phyloP scores from a whole-genome alignment of 805 yeast species.

The Maudiozyma bulderi region DNA sequence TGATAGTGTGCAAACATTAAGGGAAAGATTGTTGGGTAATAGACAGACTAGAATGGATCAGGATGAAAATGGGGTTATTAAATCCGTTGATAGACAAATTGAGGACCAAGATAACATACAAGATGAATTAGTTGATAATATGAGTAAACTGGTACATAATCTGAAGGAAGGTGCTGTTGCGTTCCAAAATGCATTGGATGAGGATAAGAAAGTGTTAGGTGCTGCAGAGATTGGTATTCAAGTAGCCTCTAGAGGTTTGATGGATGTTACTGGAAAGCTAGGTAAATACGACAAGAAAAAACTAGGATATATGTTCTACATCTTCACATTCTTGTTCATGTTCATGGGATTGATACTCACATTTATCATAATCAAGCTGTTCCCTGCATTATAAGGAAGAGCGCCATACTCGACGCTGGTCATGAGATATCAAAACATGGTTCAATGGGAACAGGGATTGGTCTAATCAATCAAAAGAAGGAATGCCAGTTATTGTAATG shows the following conservation, averaged over 20 bases:
- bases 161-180: conserved; percentile 34
- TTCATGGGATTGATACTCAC: conserved; percentile 28
- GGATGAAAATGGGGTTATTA: conserved; percentile 1
- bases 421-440: no score
- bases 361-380: conserved; percentile 29
- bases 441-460: no score
- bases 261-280: conserved; percentile 24
- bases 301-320: conserved; percentile 24
- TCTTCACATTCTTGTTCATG: conserved; percentile 19
- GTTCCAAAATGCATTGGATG: conserved; percentile 32
- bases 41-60: neutral
- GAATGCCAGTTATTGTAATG: no score
- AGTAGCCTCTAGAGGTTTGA: conserved; percentile 30
- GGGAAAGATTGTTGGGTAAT: conserved; percentile 26
- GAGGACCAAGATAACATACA: conserved; percentile 31
- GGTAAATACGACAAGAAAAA: conserved; percentile 25
- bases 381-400: conserved; percentile 29
- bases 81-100: conserved; percentile 28
- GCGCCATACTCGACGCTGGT: neutral
- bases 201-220: conserved; percentile 30
- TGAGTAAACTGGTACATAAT: conserved; percentile 31
- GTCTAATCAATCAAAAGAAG: no score
- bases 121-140: conserved; percentile 30
- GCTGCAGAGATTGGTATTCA: conserved; percentile 37
- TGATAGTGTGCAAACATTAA: conserved; percentile 20